Conservation (phyloP, 495 filamentous ascomycete species). For the Polyplosphaeria fusca region DNA sequence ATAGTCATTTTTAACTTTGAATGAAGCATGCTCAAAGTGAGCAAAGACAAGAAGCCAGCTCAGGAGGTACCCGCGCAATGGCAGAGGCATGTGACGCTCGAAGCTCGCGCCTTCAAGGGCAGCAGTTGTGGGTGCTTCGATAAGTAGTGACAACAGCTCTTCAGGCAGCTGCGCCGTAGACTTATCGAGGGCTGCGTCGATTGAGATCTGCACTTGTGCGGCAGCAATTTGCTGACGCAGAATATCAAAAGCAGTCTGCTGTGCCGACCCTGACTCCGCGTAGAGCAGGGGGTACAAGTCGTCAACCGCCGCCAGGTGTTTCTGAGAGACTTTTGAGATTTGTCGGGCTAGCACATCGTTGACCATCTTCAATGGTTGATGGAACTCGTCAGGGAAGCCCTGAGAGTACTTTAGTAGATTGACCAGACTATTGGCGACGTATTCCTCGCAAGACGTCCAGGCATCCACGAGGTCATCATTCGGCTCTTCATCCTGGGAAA, state of each 20-base stretch:
- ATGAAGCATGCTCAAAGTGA: constrained; percentile 74
- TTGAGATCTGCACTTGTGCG: constrained; percentile 74
- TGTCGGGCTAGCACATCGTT: constrained; percentile 65
- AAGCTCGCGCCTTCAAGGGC: constrained; percentile 42
- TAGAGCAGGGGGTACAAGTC: constrained; percentile 69
- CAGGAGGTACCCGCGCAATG: constrained; percentile 72
- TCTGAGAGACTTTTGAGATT: constrained; percentile 56
- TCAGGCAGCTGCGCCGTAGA: constrained; percentile 52
- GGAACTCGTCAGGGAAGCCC: constrained; percentile 48
- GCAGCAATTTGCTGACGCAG: constrained; percentile 73
- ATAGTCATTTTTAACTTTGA: constrained; percentile 77
- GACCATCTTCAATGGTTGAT: constrained; percentile 66
- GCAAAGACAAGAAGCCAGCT: constrained; percentile 91
- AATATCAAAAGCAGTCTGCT: constrained; percentile 75
- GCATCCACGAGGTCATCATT: constrained; percentile 87
- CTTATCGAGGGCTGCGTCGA: constrained; percentile 77
- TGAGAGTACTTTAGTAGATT: constrained; percentile 52
- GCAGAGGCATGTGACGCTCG: constrained; percentile 52
- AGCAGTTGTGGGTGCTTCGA: constrained; percentile 46
- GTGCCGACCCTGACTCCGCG: constrained; percentile 68
- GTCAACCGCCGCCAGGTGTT: constrained; percentile 53
- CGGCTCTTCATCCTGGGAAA: constrained; percentile 51
- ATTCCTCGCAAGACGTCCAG: constrained; percentile 52
- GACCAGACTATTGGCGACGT: constrained; percentile 56
- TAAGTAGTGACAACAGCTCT: constrained; percentile 49